Base-by-base conservation (phyloP, 371 early-diverging fungal species). In the Mucor piriformis region DNA sequence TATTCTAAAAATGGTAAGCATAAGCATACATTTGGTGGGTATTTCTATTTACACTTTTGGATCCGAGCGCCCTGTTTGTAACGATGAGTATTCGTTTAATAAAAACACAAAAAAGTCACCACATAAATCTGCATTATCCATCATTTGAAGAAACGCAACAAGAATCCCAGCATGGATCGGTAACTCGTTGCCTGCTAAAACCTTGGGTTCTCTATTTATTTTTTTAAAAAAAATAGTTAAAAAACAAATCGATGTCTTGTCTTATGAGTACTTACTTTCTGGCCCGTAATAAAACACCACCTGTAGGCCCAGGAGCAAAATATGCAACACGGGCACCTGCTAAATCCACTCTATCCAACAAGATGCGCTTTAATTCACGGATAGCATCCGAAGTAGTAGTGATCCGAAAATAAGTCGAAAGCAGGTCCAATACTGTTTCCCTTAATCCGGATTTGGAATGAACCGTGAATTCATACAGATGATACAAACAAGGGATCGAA, bases 31-130 rank as follows among this genome's bases (percentile, higher is more conserved):
- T n/a, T 42, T 42, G 42, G 18, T 57, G 11, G 12, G 29, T 29
- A 29, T 29, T 8, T 6, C 29, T 29, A 10, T 37, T 73, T 62
- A 85, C 84, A 48, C 54, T 69, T 67, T 79, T 59, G 70, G 81
- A 61, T 71, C 74, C 46, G 58, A 63, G 44, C 35, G 54, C 4
- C 56, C 51, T 42, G 67, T 38, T 59, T 81, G 72, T 3, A 80
- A 61, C 3, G 85, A 80, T 24, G 86, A 84, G 53, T 90, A 91
- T 49, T 89, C 85, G 47, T 88, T 89, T 44, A 92, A 63, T 29
- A 94, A 61, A 54, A 84, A 83, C 54, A 94, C 77, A 59, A 92
- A 94, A 11, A 94, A 73, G 42, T 88, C 90, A 15, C 92, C 92
- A 15, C 82, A 67, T 2, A 92, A 61, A 35, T 82, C 83, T 3